Conservation (phyloP, 305 asterid genomes). For the Solanum chacoense region DNA sequence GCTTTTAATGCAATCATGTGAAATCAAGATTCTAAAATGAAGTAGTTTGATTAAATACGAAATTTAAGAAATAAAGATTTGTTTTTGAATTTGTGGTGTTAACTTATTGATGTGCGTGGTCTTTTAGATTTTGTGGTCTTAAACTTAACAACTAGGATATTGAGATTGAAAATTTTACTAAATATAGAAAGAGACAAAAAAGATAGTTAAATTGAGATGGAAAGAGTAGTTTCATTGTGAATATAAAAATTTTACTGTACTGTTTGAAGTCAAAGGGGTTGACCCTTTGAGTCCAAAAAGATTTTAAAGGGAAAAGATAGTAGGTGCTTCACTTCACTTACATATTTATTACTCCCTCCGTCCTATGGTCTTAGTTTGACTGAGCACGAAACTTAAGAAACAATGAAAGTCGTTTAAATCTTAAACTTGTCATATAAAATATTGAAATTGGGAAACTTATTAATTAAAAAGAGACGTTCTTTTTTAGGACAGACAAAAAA, state of each 20-base stretch:
- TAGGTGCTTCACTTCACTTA: neutral
- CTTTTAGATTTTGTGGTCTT: neutral
- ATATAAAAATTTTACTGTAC: too few species aligned
- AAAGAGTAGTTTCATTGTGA: neutral
- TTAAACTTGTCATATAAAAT: neutral
- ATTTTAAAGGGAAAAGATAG: neutral
- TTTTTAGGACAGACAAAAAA: neutral
- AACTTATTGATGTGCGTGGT: neutral
- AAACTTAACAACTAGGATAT: rapidly evolving
- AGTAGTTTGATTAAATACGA: neutral
- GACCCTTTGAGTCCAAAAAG: neutral
- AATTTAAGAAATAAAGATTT: neutral
- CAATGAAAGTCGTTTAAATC: rapidly evolving
- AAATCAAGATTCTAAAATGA: neutral
- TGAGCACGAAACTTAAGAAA: neutral
- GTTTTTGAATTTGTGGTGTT: neutral
- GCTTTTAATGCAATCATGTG: neutral
- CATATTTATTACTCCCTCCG: neutral
- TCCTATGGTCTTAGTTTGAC: neutral
- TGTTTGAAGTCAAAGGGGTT: neutral
- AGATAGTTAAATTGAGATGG: neutral
- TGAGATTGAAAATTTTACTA: neutral
- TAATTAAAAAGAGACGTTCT: neutral
- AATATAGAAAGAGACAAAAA: neutral
- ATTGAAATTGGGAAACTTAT: neutral